Evolutionary conservation across 345 rosid species (phyloP), one percentile per base, ranked within the genome.

Genomic region (Trapa bicornis): DNA sequence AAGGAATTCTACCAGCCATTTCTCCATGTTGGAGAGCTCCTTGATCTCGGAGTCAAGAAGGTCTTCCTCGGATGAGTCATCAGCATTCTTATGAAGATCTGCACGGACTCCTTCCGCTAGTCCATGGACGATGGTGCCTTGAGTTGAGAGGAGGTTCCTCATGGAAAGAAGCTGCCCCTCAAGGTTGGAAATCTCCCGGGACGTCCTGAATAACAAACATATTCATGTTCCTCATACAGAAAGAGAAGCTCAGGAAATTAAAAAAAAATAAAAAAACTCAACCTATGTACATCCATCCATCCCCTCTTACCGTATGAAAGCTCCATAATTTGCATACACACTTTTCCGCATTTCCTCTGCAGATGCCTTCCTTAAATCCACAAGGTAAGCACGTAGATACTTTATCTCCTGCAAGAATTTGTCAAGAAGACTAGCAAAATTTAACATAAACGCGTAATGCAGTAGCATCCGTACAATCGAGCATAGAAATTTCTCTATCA

Each of bases 271-370:
- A 5, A 50, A 7, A 3, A 11, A 17, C 2, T 4, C 22, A 35
- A 35, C 11, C 14, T 11, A 41, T 12, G 29, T 22, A 22, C 29
- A 22, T 22, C 29, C 29, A 22, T 22, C 29, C 29, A 17, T 47
- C 14, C 72, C 47, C 66, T 65, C 69, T 65, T 48, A 84, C 97
- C 88, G 81, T 65, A 93, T 93, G 73, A 93, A 93, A 62, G 96
- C 96, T 12, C 84, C 77, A 71, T 90, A 93, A 78, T 93, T 93
- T 15, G 97, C 98, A 67, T 88, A 93, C 74, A 90, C 98, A 70
- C 97, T 83, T 71, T 65, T 88, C 65, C 97, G 96, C 98, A 93
- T 93, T 85, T 93, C 98, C 81, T 93, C 98, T 0, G 97, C 97
- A 42, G 96, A 93, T 4, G 97, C 96, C 81, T 82, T 93, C 90